phyloP scores from a whole-genome alignment of 176 grass and related monocot species.

The Musa acuminata region DNA sequence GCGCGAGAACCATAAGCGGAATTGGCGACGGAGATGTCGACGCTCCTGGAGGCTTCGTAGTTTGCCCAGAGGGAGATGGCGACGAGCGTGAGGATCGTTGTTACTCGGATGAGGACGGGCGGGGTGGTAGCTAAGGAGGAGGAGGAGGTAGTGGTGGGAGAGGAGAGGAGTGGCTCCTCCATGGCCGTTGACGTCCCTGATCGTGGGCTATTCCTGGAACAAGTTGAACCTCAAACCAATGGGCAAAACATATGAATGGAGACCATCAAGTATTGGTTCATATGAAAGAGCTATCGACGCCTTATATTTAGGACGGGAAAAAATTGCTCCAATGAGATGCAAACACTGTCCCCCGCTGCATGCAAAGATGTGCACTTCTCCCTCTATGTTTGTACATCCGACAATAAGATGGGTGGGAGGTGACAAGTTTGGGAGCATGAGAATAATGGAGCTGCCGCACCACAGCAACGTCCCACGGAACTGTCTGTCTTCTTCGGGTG shows the following conservation, averaged over 20 bases:
- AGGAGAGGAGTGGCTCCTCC: slow-evolving; percentile 51
- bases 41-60: slow-evolving; percentile 41
- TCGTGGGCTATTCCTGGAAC: not conserved
- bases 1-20: not conserved
- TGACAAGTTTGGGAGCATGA: too few relatives aligned
- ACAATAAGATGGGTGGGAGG: too few relatives aligned
- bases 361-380: too few relatives aligned
- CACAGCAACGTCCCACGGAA: too few relatives aligned
- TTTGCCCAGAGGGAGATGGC: slow-evolving; percentile 46
- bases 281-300: too few relatives aligned
- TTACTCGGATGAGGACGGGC: slow-evolving; percentile 31
- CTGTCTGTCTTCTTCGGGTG: too few relatives aligned
- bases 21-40: slow-evolving; percentile 33
- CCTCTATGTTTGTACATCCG: too few relatives aligned
- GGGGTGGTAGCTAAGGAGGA: not conserved
- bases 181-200: slow-evolving; percentile 13
- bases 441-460: too few relatives aligned
- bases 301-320: too few relatives aligned
- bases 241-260: not conserved
- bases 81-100: slow-evolving; percentile 22
- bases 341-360: too few relatives aligned
- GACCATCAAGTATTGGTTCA: too few relatives aligned
- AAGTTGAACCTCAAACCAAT: not conserved
- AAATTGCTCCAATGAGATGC: too few relatives aligned
- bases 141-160: slow-evolving; percentile 9